Evolutionary conservation across 805 yeast species (phyloP), one percentile per base, ranked within the genome.

Genomic region (Naumovozyma baii): DNA sequence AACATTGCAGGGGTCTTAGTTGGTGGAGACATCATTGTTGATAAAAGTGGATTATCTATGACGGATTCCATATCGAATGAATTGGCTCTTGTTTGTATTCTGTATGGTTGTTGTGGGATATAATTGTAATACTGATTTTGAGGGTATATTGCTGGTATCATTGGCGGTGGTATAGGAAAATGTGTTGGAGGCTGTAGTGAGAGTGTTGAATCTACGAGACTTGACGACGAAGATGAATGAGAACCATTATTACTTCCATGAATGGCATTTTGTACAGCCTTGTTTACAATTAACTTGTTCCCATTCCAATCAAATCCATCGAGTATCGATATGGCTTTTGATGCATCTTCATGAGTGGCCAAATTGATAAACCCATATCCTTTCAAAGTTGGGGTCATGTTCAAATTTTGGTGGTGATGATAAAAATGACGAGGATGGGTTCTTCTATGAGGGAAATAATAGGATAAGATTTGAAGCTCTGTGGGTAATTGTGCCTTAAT

Each of bases 301-400:
- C 51, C 48, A 42, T 46, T 43, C 68, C 72, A 43, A 44, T 61
- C 67, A 26, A 59, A 56, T 20, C 69, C 68, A 49, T 73, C 67
- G 42, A 81, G 65, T 33, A 61, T 66, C 36, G 68, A 68, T 22
- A 78, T 66, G 5, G 76, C 72, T 16, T 50, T 57, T 31, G 74
- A 48, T 1, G 79, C 74, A 44, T 70, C 71, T 15, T 65, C 67
- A 50, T 73, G 78, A 31, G 52, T 60, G 15, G 56, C 54, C 46
- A 73, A 75, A 39, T 70, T 72, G 30, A 79, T 66, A 47, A 72
- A 79, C 0, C 79, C 83, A 47, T 72, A 74, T 12, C 70, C 72
- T 43, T 67, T 57, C 30, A 58, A 39, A 7, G 33, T 12, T 22
- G 7, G 7, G 7, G 28, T 12, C 7, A 8, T 22, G 12, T 8